Conservation (phyloP, 331 rosid genomes). For the Spiraea crenata region DNA sequence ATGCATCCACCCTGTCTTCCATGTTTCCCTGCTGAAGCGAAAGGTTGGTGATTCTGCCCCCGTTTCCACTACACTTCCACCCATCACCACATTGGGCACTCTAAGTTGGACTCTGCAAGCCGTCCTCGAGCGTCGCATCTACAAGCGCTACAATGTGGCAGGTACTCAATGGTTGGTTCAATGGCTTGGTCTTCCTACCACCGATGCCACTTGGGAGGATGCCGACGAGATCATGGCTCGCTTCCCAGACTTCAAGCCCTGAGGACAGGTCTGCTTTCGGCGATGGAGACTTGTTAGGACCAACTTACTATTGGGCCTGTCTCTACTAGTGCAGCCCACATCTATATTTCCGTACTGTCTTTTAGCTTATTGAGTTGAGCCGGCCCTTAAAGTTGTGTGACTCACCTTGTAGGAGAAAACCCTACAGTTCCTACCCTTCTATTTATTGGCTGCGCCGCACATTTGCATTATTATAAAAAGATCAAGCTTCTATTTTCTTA, state of each 20-base stretch:
- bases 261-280: background rate
- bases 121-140: background rate
- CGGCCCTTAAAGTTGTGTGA: too few species aligned
- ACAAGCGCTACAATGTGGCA: background rate
- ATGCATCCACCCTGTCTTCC: background rate
- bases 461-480: too few species aligned
- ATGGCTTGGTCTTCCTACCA: background rate
- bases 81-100: background rate
- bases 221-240: background rate
- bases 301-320: too few species aligned
- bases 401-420: too few species aligned
- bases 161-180: background rate
- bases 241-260: background rate
- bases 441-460: too few species aligned
- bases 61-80: background rate
- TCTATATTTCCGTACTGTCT: too few species aligned
- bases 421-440: too few species aligned
- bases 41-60: background rate
- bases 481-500: too few species aligned
- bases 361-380: too few species aligned
- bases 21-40: background rate
- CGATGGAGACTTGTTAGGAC: background rate
- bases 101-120: background rate
- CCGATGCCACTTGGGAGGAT: background rate
- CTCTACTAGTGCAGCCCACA: too few species aligned